Evolutionary conservation across 352 stramenopile genomes (phyloP).

Genomic region (Pythium dissotocum): DNA sequence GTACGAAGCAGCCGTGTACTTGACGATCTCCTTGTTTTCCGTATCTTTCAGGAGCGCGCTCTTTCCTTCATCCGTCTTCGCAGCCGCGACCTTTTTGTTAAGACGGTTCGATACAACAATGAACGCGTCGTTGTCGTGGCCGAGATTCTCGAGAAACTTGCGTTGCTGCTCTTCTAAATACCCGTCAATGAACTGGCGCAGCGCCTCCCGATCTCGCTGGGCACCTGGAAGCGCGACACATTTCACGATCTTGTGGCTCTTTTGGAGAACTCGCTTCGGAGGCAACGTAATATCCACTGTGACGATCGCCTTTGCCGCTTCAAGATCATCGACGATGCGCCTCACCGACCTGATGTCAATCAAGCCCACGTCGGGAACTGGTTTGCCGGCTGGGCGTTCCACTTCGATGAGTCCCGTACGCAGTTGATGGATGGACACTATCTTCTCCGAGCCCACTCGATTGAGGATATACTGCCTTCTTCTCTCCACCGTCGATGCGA

Average conservation of each 20-base stretch:
- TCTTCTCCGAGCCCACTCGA: conserved; percentile 55
- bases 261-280: conserved; percentile 67
- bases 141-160: conserved; percentile 57
- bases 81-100: conserved; percentile 15
- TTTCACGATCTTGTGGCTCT: conserved; percentile 58
- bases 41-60: conserved; percentile 27
- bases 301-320: conserved; percentile 42
- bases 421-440: conserved; percentile 71
- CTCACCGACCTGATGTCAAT: conserved; percentile 73
- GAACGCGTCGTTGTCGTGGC: conserved; percentile 58
- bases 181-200: conserved; percentile 56
- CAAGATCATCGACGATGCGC: conserved; percentile 66
- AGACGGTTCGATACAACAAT: conserved; percentile 60
- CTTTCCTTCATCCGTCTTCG: conserved; percentile 19
- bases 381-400: conserved; percentile 36
- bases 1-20: conserved; percentile 64
- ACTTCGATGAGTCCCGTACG: conserved; percentile 50
- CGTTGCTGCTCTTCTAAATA: conserved; percentile 70
- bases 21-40: conserved; percentile 54
- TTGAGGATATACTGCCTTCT: conserved; percentile 59
- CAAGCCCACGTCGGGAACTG: conserved; percentile 26
- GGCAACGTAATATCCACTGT: conserved; percentile 72
- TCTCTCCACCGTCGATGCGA: conserved; percentile 55
- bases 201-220: conserved; percentile 47
- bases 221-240: conserved; percentile 63